Conservation (phyloP, 2,329 filamentous ascomycete genomes). For the Trichoderma arundinaceum region DNA sequence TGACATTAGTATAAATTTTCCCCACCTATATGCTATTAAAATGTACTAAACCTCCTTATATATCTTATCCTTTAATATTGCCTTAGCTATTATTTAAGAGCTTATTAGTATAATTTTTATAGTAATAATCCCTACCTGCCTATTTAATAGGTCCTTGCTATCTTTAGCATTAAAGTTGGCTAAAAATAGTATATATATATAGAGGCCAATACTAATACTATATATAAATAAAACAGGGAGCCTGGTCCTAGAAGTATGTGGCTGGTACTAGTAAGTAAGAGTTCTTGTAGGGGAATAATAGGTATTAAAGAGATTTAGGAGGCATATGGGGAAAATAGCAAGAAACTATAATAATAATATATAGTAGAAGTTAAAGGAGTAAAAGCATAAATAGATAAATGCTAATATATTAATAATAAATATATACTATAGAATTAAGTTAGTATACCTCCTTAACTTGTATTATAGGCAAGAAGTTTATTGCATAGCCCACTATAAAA, state of each 20-base stretch:
- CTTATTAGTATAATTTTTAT: constrained; percentile 65
- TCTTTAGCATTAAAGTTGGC: constrained; percentile 53
- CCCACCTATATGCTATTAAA: constrained; percentile 55
- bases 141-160: constrained; percentile 46
- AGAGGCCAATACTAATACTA: constrained; percentile 61
- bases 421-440: constrained; percentile 45
- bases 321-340: constrained; percentile 60
- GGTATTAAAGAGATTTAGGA: constrained; percentile 53
- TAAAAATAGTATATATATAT: constrained; percentile 62
- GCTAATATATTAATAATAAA: constrained; percentile 53
- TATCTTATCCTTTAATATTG: constrained; percentile 55
- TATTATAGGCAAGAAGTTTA: neutral
- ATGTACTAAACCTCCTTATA: constrained; percentile 59
- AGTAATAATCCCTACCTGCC: constrained; percentile 62
- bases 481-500: neutral
- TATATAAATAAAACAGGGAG: constrained; percentile 67
- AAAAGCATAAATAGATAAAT: constrained; percentile 43
- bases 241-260: constrained; percentile 62
- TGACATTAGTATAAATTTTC: constrained; percentile 58
- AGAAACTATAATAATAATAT: constrained; percentile 50
- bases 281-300: constrained; percentile 53
- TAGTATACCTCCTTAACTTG: neutral
- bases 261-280: constrained; percentile 65
- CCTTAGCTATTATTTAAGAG: constrained; percentile 59
- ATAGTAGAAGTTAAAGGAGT: constrained; percentile 55